phyloP scores from a whole-genome alignment of 495 filamentous ascomycete genomes.

The Elasticomyces elasticus region DNA sequence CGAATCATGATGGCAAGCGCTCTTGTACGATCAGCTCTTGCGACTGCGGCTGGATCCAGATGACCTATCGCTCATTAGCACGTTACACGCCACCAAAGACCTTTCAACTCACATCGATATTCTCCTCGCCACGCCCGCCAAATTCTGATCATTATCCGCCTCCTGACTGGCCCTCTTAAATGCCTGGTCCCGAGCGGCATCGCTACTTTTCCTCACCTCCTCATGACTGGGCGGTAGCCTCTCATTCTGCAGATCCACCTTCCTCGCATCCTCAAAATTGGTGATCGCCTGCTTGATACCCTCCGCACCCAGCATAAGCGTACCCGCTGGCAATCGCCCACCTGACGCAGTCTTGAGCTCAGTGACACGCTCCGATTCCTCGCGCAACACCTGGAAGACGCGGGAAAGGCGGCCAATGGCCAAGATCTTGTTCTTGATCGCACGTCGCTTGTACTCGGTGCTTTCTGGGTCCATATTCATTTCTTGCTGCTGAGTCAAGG shows the following conservation, averaged over 20 bases:
- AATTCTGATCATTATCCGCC: conserved; percentile 79
- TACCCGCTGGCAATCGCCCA: conserved; percentile 85
- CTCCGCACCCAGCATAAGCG: conserved; percentile 94
- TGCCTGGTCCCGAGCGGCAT: conserved; percentile 69
- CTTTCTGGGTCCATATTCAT: conserved; percentile 61
- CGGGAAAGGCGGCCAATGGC: conserved; percentile 93
- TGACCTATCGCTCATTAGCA: conserved; percentile 6
- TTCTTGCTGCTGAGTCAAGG: conserved; percentile 29
- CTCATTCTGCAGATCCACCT: conserved; percentile 96
- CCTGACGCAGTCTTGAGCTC: conserved; percentile 96
- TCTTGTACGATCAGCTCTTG: conserved; percentile 1
- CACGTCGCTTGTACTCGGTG: conserved; percentile 82
- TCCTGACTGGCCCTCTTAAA: conserved; percentile 73
- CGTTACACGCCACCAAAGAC: neutral
- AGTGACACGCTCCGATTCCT: conserved; percentile 92
- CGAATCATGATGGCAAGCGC: no score
- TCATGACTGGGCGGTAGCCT: conserved; percentile 83
- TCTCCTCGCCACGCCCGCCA: conserved; percentile 75
- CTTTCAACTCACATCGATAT: conserved; percentile 79
- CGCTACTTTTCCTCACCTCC: conserved; percentile 69
- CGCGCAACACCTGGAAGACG: conserved; percentile 95
- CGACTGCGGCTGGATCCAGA: conserved; percentile 11
- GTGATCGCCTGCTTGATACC: conserved; percentile 98
- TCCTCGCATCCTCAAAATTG: conserved; percentile 94
- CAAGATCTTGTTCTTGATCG: conserved; percentile 98